Percentiles rank a stretch among this genome's conserved stretches.
Conservation (phyloP, 1,284 basidiomycete genomes). For the Ceratobasidium sp. region DNA sequence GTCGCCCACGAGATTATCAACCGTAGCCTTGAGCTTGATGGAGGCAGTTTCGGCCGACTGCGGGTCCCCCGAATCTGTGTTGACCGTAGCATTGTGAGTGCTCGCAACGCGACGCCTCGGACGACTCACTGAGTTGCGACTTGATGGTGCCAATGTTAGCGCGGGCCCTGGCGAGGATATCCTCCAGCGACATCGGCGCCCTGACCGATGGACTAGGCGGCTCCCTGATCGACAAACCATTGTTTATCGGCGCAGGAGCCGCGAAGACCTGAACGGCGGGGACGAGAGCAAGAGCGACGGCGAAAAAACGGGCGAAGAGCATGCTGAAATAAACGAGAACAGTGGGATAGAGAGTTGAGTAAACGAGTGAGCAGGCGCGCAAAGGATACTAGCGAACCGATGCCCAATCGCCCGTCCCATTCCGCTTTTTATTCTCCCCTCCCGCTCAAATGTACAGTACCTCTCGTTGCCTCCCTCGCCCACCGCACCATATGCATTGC, state of each 20-base stretch:
- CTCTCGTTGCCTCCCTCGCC: too few species aligned
- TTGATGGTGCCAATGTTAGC: not conserved
- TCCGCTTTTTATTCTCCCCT: too few species aligned
- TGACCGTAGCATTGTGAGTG: too few species aligned
- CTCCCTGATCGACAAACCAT: not conserved
- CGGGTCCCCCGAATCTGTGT: not conserved
- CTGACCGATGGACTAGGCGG: not conserved
- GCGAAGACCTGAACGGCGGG: constrained; percentile 1
- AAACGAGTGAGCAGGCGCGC: too few species aligned
- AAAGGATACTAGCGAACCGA: too few species aligned
- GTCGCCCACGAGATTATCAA: not conserved
- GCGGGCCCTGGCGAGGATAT: not conserved
- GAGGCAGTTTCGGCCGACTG: not conserved
- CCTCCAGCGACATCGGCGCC: not conserved
- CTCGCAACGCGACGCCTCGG: not conserved
- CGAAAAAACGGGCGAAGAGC: not conserved
- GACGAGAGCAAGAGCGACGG: not conserved
- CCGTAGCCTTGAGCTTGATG: not conserved
- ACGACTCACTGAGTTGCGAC: not conserved
- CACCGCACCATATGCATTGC: too few species aligned
- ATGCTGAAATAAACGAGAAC: not conserved
- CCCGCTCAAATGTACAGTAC: too few species aligned
- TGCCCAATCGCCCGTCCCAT: too few species aligned
- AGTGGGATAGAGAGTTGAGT: too few species aligned
- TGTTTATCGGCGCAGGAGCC: not conserved